Base-by-base conservation (phyloP, 176 grass and related monocot species). In the Typha latifolia region DNA sequence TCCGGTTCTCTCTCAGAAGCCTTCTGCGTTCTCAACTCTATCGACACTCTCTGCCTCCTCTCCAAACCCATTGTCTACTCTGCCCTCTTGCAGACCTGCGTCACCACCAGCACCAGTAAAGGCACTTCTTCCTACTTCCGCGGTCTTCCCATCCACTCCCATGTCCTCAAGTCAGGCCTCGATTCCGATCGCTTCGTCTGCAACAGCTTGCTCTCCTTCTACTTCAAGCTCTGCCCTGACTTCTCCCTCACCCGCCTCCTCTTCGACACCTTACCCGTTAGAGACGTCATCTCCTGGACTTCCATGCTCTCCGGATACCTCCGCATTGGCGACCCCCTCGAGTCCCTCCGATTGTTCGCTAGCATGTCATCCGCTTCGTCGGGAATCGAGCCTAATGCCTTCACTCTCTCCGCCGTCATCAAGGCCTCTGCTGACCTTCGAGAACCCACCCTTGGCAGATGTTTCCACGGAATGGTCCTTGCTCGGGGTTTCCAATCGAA, bases 251-350 rank as follows among this genome's bases (percentile, higher is more conserved):
- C 80, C 55, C 82, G 84, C 68, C 76, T 56, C 68, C 78, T 82
- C 69, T 96, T 96, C 78, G 87, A 96, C 43, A 77, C 84, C 81
- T 69, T 91, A 68, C 82, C 80, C 23, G 74, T 23, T 49, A 79
- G 80, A 51, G 85, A 91, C 74, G 85, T 97, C 69, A 69, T 92
- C 75, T 87, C 88, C 21, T 90, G 82, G 80, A 91, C 88, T 62
- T 89, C 93, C 75, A 78, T 97, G 48, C 67, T 92, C 70, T 87
- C 93, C 27, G 71, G 80, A 0, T 84, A 89, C 75, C 56, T 89
- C 43, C 73, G 79, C 1, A 74, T 71, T 14, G 85, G 82, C 0
- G 72, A 67, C 12, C 88, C 92, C 0, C 63, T 62, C n/a, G 63
- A 85, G 50, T 79, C 78, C 23, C 80, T 97, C 51, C 53, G 37